A percentile compares a stretch with the other conserved stretches of the same genome.
These are phyloP conservation scores for Nidularia pulvinata DNA, from an alignment of 768 basidiomycete genomes.

Conservation along the genomic window DNA sequence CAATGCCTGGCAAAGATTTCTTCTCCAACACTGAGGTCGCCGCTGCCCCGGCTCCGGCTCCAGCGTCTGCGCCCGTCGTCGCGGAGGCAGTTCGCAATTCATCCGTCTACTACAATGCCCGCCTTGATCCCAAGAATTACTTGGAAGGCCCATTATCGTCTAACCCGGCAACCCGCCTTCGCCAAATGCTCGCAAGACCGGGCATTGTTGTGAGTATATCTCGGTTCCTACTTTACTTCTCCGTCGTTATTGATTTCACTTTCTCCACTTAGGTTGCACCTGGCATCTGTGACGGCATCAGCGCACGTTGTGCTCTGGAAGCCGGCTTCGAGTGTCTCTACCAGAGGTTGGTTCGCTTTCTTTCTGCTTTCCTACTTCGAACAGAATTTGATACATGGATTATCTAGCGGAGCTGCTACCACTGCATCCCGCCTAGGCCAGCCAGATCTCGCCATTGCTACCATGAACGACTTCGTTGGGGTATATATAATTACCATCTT, in stretches of 20 bases:
- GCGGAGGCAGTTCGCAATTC: neutral
- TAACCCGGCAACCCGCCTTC: conserved; percentile 66
- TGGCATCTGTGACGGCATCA: conserved; percentile 82
- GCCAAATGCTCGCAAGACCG: conserved; percentile 62
- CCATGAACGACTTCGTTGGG: conserved; percentile 66
- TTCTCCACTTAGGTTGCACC: conserved; percentile 70
- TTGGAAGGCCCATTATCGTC: conserved; percentile 63
- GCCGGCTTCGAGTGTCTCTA: conserved; percentile 79
- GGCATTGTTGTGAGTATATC: conserved; percentile 60
- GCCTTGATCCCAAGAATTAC: conserved; percentile 31
- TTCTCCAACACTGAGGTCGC: neutral
- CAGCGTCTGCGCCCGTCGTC: neutral
- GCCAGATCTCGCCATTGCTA: conserved; percentile 71
- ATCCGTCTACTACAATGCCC: conserved; percentile 55
- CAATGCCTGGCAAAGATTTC: conserved; percentile 1
- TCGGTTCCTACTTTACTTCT: neutral
- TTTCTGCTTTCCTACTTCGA: neutral
- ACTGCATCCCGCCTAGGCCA: conserved; percentile 70
- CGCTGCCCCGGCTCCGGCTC: neutral
- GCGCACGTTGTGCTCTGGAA: conserved; percentile 77
- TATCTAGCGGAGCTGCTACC: conserved; percentile 59
- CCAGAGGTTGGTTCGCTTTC: conserved; percentile 71
- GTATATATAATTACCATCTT: conserved; percentile 17
- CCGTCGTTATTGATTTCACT: neutral
- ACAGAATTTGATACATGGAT: too few species aligned